Evolutionary conservation across 768 basidiomycete genomes (phyloP), one percentile per base, ranked within the genome.

Genomic region (Boletus rubescentipes): DNA sequence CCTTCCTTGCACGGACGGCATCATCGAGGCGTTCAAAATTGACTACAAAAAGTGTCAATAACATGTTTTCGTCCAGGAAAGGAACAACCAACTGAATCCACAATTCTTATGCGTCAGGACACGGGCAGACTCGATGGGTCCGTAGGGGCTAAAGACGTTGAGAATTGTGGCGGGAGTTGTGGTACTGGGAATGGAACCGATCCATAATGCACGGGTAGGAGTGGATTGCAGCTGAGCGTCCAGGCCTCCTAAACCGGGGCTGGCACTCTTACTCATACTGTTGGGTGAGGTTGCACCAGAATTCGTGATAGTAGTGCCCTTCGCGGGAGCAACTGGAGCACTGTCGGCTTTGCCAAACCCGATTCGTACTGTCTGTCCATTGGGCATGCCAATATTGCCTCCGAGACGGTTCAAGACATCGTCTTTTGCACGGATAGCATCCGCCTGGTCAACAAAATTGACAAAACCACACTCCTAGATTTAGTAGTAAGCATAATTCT

Each of bases 281-380:
- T 82, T 79, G 15, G 89, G 84, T 0, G 88, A 85, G 2, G 86
- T 82, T 14, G 86, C 78, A 15, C 82, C 79, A 29, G 87, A 82
- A 59, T 79, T 85, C 45, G 82, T 79, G 14, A 85, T 76, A 36
- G 76, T 74, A 23, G 80, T 79, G 23, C 88, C 88, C 62, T 91
- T 92, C 32, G 91, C 85, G 15, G 93, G 90, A 9, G 93, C 90
- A 37, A 91, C 86, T 30, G 96, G 96, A 5, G 93, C 96, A 61
- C 93, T 95, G 65, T 98, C 95, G 2, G 93, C 93, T 69, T 98
- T 99, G 23, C 96, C 97, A 67, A 97, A 99, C 2, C 97, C 97
- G 65, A 99, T 95, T 42, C 97, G 87, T 49, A 99, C 96, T 1
- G 92, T 93, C 70, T 94, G 93, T 14, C 94, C 93, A 60, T 95